These are phyloP conservation scores for Neurospora cerealis DNA, from an alignment of 495 filamentous ascomycete genomes.

Conservation along the genomic window DNA sequence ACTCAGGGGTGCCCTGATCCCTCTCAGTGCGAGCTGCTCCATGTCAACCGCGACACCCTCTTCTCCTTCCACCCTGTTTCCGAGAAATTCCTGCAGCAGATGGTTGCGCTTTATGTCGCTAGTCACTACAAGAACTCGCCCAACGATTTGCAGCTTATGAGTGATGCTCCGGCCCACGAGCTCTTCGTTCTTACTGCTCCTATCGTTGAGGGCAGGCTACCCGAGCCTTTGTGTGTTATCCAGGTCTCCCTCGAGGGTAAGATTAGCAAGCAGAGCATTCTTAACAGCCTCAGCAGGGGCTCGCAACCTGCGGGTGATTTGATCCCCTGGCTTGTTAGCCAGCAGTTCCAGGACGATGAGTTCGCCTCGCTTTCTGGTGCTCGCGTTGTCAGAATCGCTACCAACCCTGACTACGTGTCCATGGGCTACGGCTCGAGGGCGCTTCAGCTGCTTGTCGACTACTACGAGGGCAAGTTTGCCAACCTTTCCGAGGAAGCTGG, in stretches of 20 bases:
- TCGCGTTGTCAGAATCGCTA: constrained; percentile 88
- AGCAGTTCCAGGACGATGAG: constrained; percentile 97
- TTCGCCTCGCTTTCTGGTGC: constrained; percentile 92
- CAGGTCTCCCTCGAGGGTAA: constrained; percentile 92
- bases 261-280: constrained; percentile 85
- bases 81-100: constrained; percentile 92
- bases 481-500: constrained; percentile 57
- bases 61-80: constrained; percentile 98
- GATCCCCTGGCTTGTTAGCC: constrained; percentile 95
- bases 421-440: constrained; percentile 95
- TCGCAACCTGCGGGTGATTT: constrained; percentile 87
- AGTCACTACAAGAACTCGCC: constrained; percentile 98
- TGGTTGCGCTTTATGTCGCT: constrained; percentile 97
- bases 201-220: constrained; percentile 69
- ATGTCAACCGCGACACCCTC: constrained; percentile 92
- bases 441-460: constrained; percentile 74
- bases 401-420: constrained; percentile 78
- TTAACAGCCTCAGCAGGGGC: constrained; percentile 80
- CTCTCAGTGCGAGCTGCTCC: constrained; percentile 77
- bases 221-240: constrained; percentile 89
- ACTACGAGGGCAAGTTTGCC: constrained; percentile 91
- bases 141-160: constrained; percentile 96
- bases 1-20: constrained; percentile 82
- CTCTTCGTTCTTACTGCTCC: constrained; percentile 91
- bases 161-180: constrained; percentile 93